Evolutionary conservation across 2,329 filamentous ascomycete species (phyloP).

Genomic region (Lecanoromycetidae sp.): DNA sequence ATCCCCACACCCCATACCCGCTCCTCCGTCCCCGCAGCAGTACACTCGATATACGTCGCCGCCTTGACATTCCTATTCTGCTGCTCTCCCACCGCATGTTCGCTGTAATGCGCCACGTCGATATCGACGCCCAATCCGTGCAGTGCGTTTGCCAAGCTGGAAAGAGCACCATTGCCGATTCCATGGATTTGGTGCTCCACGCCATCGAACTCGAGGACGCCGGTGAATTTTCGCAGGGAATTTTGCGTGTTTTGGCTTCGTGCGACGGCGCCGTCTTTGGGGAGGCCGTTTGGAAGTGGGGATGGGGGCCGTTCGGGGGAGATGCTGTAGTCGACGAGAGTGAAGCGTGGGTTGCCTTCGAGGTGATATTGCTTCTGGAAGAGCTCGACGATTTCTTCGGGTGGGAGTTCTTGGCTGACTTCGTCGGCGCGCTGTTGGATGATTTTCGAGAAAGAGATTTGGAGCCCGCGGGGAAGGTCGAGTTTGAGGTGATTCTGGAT

Average conservation of each 20-base stretch:
- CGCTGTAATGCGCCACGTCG: conserved; percentile 90
- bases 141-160: conserved; percentile 72
- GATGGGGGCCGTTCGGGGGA: conserved; percentile 67
- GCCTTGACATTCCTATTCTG: conserved; percentile 65
- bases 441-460: conserved; percentile 78
- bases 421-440: conserved; percentile 73
- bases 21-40: conserved; percentile 50
- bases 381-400: conserved; percentile 72
- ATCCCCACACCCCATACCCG: conserved; percentile 86
- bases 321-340: conserved; percentile 83
- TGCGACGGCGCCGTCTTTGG: conserved; percentile 50
- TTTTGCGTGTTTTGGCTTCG: conserved; percentile 67
- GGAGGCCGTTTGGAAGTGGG: conserved; percentile 44
- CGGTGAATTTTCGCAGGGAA: conserved; percentile 69
- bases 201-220: conserved; percentile 71
- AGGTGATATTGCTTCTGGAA: conserved; percentile 85
- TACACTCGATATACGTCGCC: conserved; percentile 92
- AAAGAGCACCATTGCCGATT: conserved; percentile 81
- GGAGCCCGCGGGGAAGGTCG: conserved; percentile 82
- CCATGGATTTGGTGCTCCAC: conserved; percentile 67
- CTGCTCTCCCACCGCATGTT: conserved; percentile 65
- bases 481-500: conserved; percentile 80
- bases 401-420: conserved; percentile 70
- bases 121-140: conserved; percentile 68
- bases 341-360: conserved; percentile 70